phyloP scores from a whole-genome alignment of 169 alveolate genomes.

The Theileria parva region DNA sequence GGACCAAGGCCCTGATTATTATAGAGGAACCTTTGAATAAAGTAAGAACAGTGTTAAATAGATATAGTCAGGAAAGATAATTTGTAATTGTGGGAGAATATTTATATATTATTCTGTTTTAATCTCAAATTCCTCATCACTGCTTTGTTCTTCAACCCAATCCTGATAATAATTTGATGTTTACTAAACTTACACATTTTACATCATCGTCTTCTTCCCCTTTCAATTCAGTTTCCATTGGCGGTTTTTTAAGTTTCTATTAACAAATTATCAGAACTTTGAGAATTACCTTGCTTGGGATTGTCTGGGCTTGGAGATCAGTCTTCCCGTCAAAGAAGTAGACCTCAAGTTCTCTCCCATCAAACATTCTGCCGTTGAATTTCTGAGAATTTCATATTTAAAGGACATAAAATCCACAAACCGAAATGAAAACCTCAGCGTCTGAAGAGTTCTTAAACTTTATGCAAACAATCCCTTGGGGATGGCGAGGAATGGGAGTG shows the following conservation, averaged over 20 bases:
- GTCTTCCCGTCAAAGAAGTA: slow-evolving; percentile 85
- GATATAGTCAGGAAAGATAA: too few relatives aligned
- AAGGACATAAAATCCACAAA: slow-evolving; percentile 15
- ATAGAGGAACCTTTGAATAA: slow-evolving; percentile 43
- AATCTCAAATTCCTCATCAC: slow-evolving; percentile 69
- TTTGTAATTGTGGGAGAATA: too few relatives aligned
- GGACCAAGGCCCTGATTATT: slow-evolving; percentile 43
- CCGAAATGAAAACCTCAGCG: slow-evolving; percentile 73
- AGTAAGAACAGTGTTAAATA: too few relatives aligned
- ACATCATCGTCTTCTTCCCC: slow-evolving; percentile 10
- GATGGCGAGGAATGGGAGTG: slow-evolving; percentile 78
- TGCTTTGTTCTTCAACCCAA: slow-evolving; percentile 66
- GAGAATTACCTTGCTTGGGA: slow-evolving; percentile 57
- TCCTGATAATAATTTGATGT: slow-evolving; percentile 13
- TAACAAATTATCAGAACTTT: background rate
- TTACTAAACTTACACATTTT: slow-evolving; percentile 19
- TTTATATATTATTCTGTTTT: slow-evolving; percentile 29
- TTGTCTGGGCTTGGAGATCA: slow-evolving; percentile 79
- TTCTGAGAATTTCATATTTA: slow-evolving; percentile 52
- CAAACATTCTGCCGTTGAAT: slow-evolving; percentile 76
- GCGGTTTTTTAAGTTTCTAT: background rate
- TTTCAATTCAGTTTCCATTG: background rate
- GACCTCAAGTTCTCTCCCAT: slow-evolving; percentile 79
- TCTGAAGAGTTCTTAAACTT: slow-evolving; percentile 80
- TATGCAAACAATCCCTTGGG: slow-evolving; percentile 85